phyloP scores from a whole-genome alignment of 352 stramenopile genomes.

The Globisporangium lucens region DNA sequence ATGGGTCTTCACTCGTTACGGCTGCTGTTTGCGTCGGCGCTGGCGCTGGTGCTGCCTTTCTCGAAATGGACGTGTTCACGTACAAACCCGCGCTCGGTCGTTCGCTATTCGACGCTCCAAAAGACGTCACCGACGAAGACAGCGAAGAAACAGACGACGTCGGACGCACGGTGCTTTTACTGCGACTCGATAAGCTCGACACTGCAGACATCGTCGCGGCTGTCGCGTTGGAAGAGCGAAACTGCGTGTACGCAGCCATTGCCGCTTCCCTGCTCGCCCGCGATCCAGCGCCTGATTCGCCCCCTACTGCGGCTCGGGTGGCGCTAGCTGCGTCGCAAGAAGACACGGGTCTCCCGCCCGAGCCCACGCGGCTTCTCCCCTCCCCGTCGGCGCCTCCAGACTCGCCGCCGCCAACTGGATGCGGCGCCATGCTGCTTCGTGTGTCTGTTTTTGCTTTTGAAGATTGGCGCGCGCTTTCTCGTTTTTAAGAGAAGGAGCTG shows the following conservation, averaged over 20 bases:
- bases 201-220: slow-evolving; percentile 9
- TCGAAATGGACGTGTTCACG: slow-evolving; percentile 13
- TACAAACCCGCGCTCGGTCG: slow-evolving; percentile 5
- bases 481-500: not conserved
- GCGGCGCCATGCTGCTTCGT: not conserved
- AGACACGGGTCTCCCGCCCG: not conserved
- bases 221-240: slow-evolving; percentile 13
- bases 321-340: not conserved
- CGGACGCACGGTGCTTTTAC: not conserved
- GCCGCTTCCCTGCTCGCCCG: slow-evolving; percentile 11
- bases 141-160: not conserved
- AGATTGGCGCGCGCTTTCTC: slow-evolving; percentile 2
- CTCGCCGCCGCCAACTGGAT: slow-evolving; percentile 7
- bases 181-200: slow-evolving; percentile 7
- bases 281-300: slow-evolving; percentile 1
- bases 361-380: not conserved
- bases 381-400: not conserved
- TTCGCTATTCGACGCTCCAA: not conserved
- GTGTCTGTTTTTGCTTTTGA: not conserved
- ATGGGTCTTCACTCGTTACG: slow-evolving; percentile 33
- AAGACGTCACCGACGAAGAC: slow-evolving; percentile 9
- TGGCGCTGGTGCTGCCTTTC: slow-evolving; percentile 10
- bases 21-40: slow-evolving; percentile 20
- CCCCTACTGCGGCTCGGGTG: not conserved
- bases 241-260: slow-evolving; percentile 14